phyloP scores from a whole-genome alignment of 1,284 basidiomycete species.

The Thecaphora thlaspeos region DNA sequence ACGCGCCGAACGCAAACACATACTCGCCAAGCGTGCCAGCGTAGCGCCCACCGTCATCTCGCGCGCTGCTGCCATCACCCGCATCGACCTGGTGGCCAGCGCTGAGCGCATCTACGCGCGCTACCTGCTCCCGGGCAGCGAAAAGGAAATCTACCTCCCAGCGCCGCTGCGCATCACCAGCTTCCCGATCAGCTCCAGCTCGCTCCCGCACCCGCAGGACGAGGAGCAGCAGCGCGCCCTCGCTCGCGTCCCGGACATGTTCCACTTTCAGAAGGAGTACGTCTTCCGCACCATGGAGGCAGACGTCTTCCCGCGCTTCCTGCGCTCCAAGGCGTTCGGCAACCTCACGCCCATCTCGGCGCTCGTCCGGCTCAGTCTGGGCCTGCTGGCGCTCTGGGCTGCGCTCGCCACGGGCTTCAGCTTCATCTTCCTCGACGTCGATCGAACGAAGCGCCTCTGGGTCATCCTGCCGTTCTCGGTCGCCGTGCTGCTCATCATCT shows the following conservation, averaged over 20 bases:
- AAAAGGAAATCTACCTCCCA: conserved; percentile 89
- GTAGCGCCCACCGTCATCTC: conserved; percentile 65
- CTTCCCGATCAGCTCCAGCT: conserved; percentile 62
- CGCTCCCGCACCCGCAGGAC: conserved; percentile 68
- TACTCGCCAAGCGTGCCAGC: conserved; percentile 46
- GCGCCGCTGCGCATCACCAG: conserved; percentile 40
- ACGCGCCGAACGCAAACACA: conserved; percentile 35
- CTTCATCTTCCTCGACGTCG: conserved; percentile 87
- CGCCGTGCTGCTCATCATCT: conserved; percentile 82
- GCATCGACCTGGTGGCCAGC: conserved; percentile 81
- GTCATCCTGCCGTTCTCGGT: conserved; percentile 94
- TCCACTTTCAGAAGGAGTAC: conserved; percentile 91
- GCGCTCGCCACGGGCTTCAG: conserved; percentile 85
- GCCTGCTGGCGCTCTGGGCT: conserved; percentile 85
- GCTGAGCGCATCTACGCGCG: conserved; percentile 93
- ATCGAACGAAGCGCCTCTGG: conserved; percentile 86
- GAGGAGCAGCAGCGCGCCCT: conserved; percentile 72
- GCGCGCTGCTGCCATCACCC: conserved; percentile 83
- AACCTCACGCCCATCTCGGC: conserved; percentile 89
- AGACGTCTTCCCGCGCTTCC: conserved; percentile 87
- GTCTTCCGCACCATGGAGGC: conserved; percentile 96
- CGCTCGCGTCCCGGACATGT: conserved; percentile 92
- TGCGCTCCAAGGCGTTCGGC: conserved; percentile 92
- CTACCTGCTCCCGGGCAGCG: conserved; percentile 71
- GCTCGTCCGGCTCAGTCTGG: conserved; percentile 70